Evolutionary conservation across 768 basidiomycete genomes (phyloP).

Genomic region (Leccinum olivaceopallidum): DNA sequence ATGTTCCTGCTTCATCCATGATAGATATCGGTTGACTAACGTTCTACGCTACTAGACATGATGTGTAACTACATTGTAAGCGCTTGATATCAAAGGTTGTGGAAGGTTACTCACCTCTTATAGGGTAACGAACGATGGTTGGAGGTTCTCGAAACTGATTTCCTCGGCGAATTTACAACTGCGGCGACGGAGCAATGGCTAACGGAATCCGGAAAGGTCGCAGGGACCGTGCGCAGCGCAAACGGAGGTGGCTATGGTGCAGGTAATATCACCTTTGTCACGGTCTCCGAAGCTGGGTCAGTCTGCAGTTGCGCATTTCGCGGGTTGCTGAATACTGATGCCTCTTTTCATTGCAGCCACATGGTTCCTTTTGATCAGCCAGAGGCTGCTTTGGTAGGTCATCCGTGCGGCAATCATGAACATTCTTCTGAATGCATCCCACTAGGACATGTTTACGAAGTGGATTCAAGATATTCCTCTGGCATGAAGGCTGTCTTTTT

Average conservation of each 20-base stretch:
- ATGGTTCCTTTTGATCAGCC: conserved; percentile 94
- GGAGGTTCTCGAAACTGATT: conserved; percentile 57
- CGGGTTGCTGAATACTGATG: conserved; percentile 3
- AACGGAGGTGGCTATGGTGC: conserved; percentile 63
- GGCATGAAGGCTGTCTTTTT: conserved; percentile 9
- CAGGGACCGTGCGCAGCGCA: conserved; percentile 71
- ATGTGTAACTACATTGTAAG: conserved; percentile 85
- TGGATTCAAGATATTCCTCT: conserved; percentile 61
- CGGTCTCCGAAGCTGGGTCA: conserved; percentile 78
- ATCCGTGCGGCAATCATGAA: not conserved
- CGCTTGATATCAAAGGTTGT: not conserved
- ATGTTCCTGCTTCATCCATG: not conserved
- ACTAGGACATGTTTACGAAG: conserved; percentile 57
- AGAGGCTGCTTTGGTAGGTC: conserved; percentile 73
- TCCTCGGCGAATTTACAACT: conserved; percentile 58
- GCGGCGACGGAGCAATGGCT: conserved; percentile 57
- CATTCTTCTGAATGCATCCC: not conserved
- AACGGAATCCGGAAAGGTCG: conserved; percentile 51
- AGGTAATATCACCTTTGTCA: conserved; percentile 85
- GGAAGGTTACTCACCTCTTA: not conserved
- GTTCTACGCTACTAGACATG: conserved; percentile 50
- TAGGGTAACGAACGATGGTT: conserved; percentile 83
- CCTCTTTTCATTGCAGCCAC: conserved; percentile 50
- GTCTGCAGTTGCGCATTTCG: conserved; percentile 22
- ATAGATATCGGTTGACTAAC: conserved; percentile 14